These are phyloP conservation scores for Benincasa hispida DNA, from an alignment of 306 rosid genomes.

Conservation along the genomic window DNA sequence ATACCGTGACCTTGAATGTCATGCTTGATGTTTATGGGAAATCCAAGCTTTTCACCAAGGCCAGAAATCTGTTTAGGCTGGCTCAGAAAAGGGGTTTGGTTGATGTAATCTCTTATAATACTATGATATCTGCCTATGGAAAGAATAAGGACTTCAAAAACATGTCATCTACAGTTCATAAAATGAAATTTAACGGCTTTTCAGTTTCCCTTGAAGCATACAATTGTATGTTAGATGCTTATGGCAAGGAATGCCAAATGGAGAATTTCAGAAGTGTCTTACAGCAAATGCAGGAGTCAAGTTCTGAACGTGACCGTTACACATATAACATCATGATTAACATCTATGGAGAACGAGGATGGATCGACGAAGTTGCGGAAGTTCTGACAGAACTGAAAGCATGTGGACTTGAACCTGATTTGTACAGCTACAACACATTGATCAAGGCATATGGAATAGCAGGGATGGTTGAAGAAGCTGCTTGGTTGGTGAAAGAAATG, in stretches of 20 bases:
- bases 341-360: conserved; percentile 83
- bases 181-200: conserved; percentile 76
- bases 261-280: conserved; percentile 48
- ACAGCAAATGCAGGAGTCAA: conserved; percentile 59
- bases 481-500: conserved; percentile 67
- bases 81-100: conserved; percentile 69
- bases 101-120: conserved; percentile 75
- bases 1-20: conserved; percentile 61
- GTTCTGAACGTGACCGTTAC: conserved; percentile 50
- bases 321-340: conserved; percentile 84
- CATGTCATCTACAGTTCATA: conserved; percentile 47
- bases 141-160: conserved; percentile 50
- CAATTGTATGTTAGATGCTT: conserved; percentile 82
- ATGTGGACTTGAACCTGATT: conserved; percentile 60
- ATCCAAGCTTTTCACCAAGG: conserved; percentile 74
- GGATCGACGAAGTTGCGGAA: conserved; percentile 57
- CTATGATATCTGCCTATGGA: conserved; percentile 71
- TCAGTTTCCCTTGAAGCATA: conserved; percentile 82
- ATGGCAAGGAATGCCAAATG: conserved; percentile 75
- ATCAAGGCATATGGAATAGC: conserved; percentile 91
- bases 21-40: conserved; percentile 70
- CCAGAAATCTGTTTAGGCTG: conserved; percentile 44
- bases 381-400: conserved; percentile 60
- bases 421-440: conserved; percentile 79
- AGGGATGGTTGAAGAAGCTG: conserved; percentile 92